A percentile compares a stretch with the other conserved stretches of the same genome.
phyloP scores from a whole-genome alignment of 768 basidiomycete genomes.

The Xerocomellus intermedius region DNA sequence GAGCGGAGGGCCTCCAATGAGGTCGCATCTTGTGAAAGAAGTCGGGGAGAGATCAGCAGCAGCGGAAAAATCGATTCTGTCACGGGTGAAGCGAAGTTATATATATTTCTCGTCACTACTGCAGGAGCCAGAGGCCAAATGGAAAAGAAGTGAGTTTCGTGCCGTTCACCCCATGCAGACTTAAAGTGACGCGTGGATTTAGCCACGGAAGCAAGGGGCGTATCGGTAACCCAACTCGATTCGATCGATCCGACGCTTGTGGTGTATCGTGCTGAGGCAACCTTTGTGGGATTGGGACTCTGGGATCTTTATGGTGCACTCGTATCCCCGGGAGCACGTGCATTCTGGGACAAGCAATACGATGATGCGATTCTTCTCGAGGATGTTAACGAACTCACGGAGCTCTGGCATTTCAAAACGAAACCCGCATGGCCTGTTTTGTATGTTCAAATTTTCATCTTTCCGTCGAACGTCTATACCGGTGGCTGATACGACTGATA shows the following conservation, averaged over 20 bases:
- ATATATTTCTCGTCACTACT: conserved; percentile 97
- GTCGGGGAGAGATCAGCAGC: conserved; percentile 51
- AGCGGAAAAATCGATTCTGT: conserved; percentile 80
- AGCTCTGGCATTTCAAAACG: conserved; percentile 90
- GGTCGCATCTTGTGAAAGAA: conserved; percentile 36
- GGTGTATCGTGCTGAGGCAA: conserved; percentile 94
- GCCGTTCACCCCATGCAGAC: background rate
- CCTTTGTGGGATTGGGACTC: conserved; percentile 91
- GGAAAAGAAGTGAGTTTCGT: conserved; percentile 72
- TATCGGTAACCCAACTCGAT: conserved; percentile 92
- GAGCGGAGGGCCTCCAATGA: conserved; percentile 29
- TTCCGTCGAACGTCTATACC: background rate
- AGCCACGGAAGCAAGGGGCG: conserved; percentile 86
- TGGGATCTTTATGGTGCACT: conserved; percentile 94
- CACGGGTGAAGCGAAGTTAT: conserved; percentile 87
- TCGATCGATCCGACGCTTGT: conserved; percentile 96
- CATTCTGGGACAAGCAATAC: conserved; percentile 86
- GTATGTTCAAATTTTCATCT: conserved; percentile 47
- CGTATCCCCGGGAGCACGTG: conserved; percentile 77
- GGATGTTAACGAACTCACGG: conserved; percentile 87
- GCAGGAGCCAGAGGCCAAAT: conserved; percentile 98
- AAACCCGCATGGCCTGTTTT: conserved; percentile 93
- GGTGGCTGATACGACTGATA: background rate
- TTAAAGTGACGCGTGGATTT: conserved; percentile 10
- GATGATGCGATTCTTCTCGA: conserved; percentile 86